Percentiles rank a stretch among this genome's conserved stretches.
Conservation (phyloP, 2,329 filamentous ascomycete species). For the Botrytis hyacinthi region DNA sequence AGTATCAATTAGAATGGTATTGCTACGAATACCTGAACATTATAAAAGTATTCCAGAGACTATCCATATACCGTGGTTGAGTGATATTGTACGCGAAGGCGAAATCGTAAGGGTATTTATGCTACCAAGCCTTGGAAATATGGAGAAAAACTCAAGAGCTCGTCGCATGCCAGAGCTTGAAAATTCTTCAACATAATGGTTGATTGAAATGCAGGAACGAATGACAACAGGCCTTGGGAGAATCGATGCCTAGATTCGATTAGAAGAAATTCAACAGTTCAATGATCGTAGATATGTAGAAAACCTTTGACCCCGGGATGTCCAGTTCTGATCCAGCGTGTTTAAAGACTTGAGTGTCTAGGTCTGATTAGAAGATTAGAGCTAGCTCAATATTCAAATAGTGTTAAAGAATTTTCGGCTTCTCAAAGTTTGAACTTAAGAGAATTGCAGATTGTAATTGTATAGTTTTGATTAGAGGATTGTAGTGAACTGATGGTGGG, state of each 20-base stretch:
- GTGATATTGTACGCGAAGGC: neutral
- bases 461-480: neutral
- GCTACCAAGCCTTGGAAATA: no score
- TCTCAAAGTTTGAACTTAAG: neutral
- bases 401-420: neutral
- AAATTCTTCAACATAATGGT: no score
- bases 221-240: no score
- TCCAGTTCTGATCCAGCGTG: neutral
- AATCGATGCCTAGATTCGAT: no score
- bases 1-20: neutral
- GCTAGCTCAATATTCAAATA: neutral
- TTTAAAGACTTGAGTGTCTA: neutral
- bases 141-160: no score
- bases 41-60: neutral
- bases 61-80: neutral
- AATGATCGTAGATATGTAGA: no score
- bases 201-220: no score
- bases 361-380: neutral
- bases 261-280: no score
- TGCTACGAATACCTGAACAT: neutral
- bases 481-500: neutral
- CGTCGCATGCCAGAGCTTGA: no score
- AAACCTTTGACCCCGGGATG: no score
- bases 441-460: neutral
- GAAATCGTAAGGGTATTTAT: neutral